Percentiles rank a stretch among this genome's conserved stretches.
phyloP scores from a whole-genome alignment of 139 green algal genomes.

The Chlamydomonas sphaeroides region DNA sequence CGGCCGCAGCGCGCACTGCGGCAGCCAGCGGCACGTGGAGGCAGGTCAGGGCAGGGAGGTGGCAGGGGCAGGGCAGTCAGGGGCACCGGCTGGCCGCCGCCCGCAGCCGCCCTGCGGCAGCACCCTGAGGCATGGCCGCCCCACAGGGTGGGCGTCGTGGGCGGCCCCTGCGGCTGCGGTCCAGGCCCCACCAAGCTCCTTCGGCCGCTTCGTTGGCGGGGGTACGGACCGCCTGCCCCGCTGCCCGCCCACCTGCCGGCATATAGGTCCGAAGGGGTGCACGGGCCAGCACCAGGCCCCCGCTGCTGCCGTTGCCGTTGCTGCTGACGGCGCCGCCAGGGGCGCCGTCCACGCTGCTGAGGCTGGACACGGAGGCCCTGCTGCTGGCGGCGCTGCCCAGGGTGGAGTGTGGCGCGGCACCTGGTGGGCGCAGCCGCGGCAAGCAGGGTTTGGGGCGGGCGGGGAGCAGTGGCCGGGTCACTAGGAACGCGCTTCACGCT shows the following conservation, averaged over 20 bases:
- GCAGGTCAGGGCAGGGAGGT: background rate
- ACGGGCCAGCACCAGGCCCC: conserved; percentile 2
- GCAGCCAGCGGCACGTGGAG: background rate
- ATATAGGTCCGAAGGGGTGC: background rate
- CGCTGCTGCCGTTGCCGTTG: background rate
- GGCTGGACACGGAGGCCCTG: too few species aligned
- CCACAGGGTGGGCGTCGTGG: too few species aligned
- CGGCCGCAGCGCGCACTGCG: conserved; percentile 1
- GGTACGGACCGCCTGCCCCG: too few species aligned
- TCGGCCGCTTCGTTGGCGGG: too few species aligned
- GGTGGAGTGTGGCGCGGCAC: too few species aligned
- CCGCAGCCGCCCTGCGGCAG: background rate
- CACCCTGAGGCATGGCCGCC: too few species aligned
- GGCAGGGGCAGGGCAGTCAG: background rate
- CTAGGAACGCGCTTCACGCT: too few species aligned
- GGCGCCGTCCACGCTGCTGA: background rate
- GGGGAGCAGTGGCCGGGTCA: too few species aligned
- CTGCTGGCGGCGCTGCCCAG: too few species aligned
- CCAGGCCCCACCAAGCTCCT: background rate
- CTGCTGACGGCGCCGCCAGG: background rate
- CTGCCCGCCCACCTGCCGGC: background rate
- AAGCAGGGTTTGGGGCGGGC: background rate
- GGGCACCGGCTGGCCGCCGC: too few species aligned
- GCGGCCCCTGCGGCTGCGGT: too few species aligned
- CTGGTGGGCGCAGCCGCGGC: too few species aligned